Evolutionary conservation across 2,329 filamentous ascomycete genomes (phyloP).

Genomic region (Trichoderma simmonsii): DNA sequence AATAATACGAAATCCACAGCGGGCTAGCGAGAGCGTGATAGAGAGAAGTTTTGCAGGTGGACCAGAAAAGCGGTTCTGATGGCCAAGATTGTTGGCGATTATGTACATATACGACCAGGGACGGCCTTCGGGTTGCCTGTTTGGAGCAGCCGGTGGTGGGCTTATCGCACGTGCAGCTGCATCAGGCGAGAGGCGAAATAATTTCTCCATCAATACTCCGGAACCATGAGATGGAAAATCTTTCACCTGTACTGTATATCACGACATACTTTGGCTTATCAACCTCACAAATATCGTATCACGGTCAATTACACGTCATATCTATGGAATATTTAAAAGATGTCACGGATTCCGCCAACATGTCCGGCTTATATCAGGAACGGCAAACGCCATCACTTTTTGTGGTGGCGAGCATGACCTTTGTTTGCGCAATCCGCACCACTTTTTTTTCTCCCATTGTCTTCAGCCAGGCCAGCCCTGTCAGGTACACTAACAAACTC

Average conservation of each 20-base stretch:
- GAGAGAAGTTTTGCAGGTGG: conserved; percentile 16
- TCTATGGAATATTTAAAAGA: not conserved
- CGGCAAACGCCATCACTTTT: not conserved
- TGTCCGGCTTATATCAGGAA: conserved; percentile 2
- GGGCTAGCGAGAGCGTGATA: not conserved
- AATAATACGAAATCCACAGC: not conserved
- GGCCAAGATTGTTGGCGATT: not conserved
- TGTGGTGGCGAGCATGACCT: not conserved
- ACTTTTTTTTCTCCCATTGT: conserved; percentile 6
- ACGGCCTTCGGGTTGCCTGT: not conserved
- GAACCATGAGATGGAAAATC: not conserved
- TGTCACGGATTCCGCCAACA: not conserved
- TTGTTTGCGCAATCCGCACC: not conserved
- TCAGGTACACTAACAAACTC: not conserved
- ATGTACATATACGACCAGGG: not conserved
- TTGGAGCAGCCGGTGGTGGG: not conserved
- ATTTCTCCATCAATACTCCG: conserved; percentile 6
- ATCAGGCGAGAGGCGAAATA: not conserved
- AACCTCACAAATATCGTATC: not conserved
- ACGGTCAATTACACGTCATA: not conserved
- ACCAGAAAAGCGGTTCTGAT: conserved; percentile 15
- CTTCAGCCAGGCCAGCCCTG: not conserved
- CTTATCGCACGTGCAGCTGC: not conserved
- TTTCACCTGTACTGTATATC: not conserved
- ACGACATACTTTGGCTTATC: not conserved